phyloP scores from a whole-genome alignment of 805 yeast genomes.

The Starmerella stellata region DNA sequence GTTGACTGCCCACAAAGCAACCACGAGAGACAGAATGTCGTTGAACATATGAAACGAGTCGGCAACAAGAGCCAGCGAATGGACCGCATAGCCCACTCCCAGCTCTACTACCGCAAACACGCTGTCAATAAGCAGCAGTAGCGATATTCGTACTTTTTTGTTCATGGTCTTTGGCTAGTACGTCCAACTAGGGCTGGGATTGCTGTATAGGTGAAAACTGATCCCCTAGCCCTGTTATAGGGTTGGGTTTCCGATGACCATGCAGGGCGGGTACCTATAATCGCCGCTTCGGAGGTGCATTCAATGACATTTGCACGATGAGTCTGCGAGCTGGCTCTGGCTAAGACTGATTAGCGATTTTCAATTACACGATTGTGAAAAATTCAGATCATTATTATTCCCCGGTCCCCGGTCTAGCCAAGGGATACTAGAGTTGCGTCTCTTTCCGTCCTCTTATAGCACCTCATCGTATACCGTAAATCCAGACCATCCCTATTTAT shows the following conservation, averaged over 20 bases:
- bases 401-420: no score
- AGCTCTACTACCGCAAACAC: slow-evolving; percentile 72
- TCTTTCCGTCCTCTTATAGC: no score
- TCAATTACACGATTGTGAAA: no score
- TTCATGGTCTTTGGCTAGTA: slow-evolving; percentile 13
- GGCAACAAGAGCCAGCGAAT: slow-evolving; percentile 84
- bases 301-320: no score
- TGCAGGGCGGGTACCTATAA: not conserved
- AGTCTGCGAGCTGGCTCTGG: no score
- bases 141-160: slow-evolving; percentile 54
- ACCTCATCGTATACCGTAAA: no score
- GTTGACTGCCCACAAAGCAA: slow-evolving; percentile 91
- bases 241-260: not conserved
- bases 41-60: slow-evolving; percentile 96
- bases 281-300: no score
- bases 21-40: slow-evolving; percentile 72
- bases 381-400: no score
- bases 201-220: not conserved
- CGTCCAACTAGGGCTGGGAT: not conserved
- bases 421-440: no score
- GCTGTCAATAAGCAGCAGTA: slow-evolving; percentile 60
- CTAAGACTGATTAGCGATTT: no score
- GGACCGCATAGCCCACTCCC: slow-evolving; percentile 61
- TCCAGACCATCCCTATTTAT: no score
- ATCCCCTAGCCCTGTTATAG: not conserved